These are phyloP conservation scores for Epichloe gansuensis DNA, from an alignment of 2,329 filamentous ascomycete genomes.

Conservation along the genomic window DNA sequence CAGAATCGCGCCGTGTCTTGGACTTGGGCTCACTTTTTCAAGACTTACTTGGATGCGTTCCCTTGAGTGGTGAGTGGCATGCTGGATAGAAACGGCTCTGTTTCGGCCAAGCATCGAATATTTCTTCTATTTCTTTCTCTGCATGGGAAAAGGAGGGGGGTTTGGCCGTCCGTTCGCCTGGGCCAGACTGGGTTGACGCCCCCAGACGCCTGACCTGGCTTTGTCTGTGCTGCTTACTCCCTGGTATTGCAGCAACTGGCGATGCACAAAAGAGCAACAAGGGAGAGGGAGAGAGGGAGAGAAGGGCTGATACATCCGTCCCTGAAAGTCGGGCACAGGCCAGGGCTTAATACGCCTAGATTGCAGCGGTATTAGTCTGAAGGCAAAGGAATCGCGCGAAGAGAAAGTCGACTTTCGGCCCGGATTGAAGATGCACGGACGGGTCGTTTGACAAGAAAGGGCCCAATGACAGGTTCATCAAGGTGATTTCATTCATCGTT, in stretches of 20 bases:
- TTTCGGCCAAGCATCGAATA: too few relatives aligned
- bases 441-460: neutral
- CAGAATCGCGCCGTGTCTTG: too few relatives aligned
- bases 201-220: too few relatives aligned
- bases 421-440: neutral
- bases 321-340: neutral
- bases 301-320: neutral
- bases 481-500: neutral
- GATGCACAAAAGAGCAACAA: neutral
- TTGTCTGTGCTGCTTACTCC: too few relatives aligned
- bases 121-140: too few relatives aligned
- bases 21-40: fast-evolving
- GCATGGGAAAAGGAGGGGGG: too few relatives aligned
- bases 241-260: neutral
- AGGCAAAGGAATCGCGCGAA: too few relatives aligned
- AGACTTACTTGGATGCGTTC: too few relatives aligned
- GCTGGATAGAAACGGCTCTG: neutral
- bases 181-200: too few relatives aligned
- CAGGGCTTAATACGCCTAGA: neutral
- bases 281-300: neutral
- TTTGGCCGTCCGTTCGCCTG: too few relatives aligned
- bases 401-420: neutral
- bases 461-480: neutral
- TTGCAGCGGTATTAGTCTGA: neutral
- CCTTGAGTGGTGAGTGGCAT: neutral